Percentiles rank a stretch among this genome's conserved stretches.
Conservation (phyloP, 257 asterid species). For the Salvia miltiorrhiza region DNA sequence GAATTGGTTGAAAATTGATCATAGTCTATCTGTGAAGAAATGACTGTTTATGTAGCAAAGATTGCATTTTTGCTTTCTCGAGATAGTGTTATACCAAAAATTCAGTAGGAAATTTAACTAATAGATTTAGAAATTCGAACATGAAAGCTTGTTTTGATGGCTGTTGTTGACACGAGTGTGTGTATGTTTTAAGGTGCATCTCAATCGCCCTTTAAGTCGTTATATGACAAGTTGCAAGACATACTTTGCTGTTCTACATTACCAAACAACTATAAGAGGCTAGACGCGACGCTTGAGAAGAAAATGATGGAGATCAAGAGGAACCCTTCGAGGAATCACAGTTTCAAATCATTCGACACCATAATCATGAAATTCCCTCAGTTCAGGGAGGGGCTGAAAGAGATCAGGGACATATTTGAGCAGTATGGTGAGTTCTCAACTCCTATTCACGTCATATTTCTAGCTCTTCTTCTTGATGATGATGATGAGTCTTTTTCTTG, state of each 20-base stretch:
- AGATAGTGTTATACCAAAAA: too few relatives aligned
- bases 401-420: slow-evolving; percentile 35
- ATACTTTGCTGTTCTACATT: slow-evolving; percentile 29
- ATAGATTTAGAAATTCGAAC: background rate
- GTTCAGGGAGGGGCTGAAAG: slow-evolving; percentile 41
- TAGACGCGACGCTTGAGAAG: slow-evolving; percentile 35
- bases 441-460: background rate
- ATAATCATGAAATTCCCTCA: slow-evolving; percentile 49
- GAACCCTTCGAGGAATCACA: slow-evolving; percentile 20
- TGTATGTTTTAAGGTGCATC: slow-evolving; percentile 20
- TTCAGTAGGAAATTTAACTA: too few relatives aligned
- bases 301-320: slow-evolving; percentile 40
- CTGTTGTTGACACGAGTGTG: background rate
- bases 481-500: background rate
- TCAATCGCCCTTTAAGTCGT: slow-evolving; percentile 22
- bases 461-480: background rate
- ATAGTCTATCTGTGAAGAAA: background rate
- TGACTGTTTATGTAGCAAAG: background rate
- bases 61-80: background rate
- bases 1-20: background rate
- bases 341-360: slow-evolving; percentile 41
- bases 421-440: slow-evolving; percentile 34
- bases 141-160: background rate
- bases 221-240: slow-evolving; percentile 25
- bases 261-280: slow-evolving; percentile 32